Base-by-base conservation (phyloP, 1,284 basidiomycete genomes). In the Austroboletus niveus region DNA sequence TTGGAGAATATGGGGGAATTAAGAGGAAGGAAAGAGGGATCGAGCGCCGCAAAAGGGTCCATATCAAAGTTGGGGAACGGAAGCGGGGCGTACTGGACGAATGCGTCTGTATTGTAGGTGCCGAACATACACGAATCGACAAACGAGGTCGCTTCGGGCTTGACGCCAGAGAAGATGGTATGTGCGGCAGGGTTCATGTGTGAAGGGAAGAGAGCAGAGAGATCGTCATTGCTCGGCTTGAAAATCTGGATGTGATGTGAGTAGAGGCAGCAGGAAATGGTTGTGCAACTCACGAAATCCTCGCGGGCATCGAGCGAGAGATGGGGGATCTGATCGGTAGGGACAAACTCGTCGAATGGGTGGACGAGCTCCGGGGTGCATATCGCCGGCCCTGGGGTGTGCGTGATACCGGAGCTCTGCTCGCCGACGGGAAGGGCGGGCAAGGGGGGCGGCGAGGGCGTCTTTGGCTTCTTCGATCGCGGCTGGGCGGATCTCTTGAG, bases 271-370 rank as follows among this genome's bases (percentile, higher is more conserved):
- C 8, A 8, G 12, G 8, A 4, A 35, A 35, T 43, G 4, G 2
- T 9, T 22, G 34, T 5, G 20, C 31, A 5, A 51, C 66, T 49
- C 41, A 67, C 69, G 48, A 17, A 1, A 43, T 44, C 14, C 32
- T 36, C 24, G 36, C 22, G 45, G 17, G n/a, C 8, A 30, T 63
- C 62, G 30, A 79, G 63, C 35, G 68, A 63, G 29, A 78, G 59
- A 41, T 62, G 56, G 5, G 77, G 75, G 36, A 78, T 78, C 2
- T 72, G 67, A 11, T 63, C 58, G 9, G 68, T 77, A 4, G 70
- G 52, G 12, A 75, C 67, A 49, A 75, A 78, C 7, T 41, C 20
- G 5, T 39, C 12, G 8, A 40, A 35, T 10, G 58, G 64, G 43
- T 55, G 56, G n/a, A 47, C 47, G 12, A 66, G 31, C 29, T 64